Percentiles rank a stretch among this genome's conserved stretches.
These are phyloP conservation scores for Delonix regia DNA, from an alignment of 306 rosid genomes.

Conservation along the genomic window DNA sequence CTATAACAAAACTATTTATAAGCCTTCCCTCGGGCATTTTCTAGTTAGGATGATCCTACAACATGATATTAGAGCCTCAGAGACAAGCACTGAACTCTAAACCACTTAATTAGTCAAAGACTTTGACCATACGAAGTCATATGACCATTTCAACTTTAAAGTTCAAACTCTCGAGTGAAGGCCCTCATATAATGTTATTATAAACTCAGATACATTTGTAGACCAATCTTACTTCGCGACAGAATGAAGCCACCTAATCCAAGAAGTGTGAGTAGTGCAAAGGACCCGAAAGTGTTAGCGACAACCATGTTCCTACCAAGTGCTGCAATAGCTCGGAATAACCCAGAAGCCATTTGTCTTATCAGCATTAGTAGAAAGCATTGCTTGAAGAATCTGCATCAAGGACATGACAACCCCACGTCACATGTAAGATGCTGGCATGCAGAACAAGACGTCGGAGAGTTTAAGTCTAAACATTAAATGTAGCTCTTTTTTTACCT, in stretches of 20 bases:
- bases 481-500: conserved; percentile 47
- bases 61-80: too few relatives aligned
- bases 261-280: conserved; percentile 37
- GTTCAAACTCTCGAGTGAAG: too few relatives aligned
- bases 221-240: conserved; percentile 40
- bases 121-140: too few relatives aligned
- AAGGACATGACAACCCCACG: neutral
- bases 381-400: conserved; percentile 51
- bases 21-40: too few relatives aligned
- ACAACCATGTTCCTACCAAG: conserved; percentile 52
- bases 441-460: conserved; percentile 1
- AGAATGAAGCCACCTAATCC: conserved; percentile 55
- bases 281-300: conserved; percentile 45
- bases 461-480: neutral
- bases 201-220: neutral
- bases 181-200: too few relatives aligned
- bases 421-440: conserved; percentile 8
- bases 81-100: too few relatives aligned
- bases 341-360: conserved; percentile 56
- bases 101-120: too few relatives aligned
- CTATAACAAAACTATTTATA: too few relatives aligned
- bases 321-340: conserved; percentile 56
- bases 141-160: too few relatives aligned
- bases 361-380: conserved; percentile 41
- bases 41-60: too few relatives aligned